These are phyloP conservation scores for Syzygium grande DNA, from an alignment of 345 rosid species.

Conservation along the genomic window DNA sequence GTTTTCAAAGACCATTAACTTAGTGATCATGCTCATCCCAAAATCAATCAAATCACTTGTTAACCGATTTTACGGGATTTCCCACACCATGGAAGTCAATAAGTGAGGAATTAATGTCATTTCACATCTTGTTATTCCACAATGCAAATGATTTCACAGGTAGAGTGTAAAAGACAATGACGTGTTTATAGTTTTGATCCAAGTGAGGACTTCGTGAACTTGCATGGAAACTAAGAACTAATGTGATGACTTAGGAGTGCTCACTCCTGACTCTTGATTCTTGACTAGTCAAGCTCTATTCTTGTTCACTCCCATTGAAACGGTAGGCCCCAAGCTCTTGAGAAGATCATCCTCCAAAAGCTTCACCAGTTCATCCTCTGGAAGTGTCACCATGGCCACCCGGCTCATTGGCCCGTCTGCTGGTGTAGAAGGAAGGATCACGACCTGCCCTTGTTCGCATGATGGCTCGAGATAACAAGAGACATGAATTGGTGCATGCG, in stretches of 20 bases:
- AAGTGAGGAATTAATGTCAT: background rate
- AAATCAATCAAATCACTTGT: background rate
- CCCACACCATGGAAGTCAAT: background rate
- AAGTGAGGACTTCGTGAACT: background rate
- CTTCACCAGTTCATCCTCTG: conserved; percentile 28
- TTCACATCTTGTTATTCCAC: background rate
- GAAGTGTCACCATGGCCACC: conserved; percentile 44
- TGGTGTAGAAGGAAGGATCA: conserved; percentile 30
- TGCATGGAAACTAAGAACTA: background rate
- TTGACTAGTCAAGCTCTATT: background rate
- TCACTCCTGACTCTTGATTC: background rate
- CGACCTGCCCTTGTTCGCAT: conserved; percentile 32
- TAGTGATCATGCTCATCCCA: background rate
- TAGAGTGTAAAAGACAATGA: background rate
- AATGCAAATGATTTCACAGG: background rate
- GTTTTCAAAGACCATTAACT: background rate
- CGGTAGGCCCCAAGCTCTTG: conserved; percentile 28
- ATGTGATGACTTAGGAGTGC: background rate
- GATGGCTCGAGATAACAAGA: conserved; percentile 40
- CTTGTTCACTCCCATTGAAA: conserved; percentile 23
- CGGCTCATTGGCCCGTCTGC: conserved; percentile 38
- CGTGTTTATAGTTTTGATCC: background rate
- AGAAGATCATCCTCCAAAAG: conserved; percentile 41
- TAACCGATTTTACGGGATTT: background rate
- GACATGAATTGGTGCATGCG: conserved; percentile 15